A percentile compares a stretch with the other conserved stretches of the same genome.
phyloP scores from a whole-genome alignment of 495 filamentous ascomycete species.

The Usnea hakonensis region DNA sequence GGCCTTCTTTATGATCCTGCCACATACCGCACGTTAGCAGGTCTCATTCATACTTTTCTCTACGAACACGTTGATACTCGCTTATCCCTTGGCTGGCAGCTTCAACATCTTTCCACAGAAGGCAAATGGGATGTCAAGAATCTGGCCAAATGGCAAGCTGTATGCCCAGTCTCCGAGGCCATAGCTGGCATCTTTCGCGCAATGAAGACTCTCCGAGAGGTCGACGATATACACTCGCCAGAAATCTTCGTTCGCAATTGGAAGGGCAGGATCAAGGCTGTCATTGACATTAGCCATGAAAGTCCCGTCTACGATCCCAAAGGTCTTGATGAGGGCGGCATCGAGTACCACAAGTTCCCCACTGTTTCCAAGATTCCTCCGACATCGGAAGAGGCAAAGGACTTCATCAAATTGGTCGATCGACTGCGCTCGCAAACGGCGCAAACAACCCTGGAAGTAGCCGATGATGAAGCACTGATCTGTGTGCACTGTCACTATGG shows the following conservation, averaged over 20 bases:
- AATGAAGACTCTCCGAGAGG: slow-evolving; percentile 81
- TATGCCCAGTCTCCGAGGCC: slow-evolving; percentile 65
- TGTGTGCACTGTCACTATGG: slow-evolving; percentile 96
- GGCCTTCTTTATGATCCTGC: slow-evolving; percentile 74
- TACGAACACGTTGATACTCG: slow-evolving; percentile 64
- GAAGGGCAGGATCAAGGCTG: slow-evolving; percentile 56
- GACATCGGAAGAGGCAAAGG: slow-evolving; percentile 60
- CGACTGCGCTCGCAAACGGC: slow-evolving; percentile 40
- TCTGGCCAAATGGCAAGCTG: slow-evolving; percentile 78
- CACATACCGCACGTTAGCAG: slow-evolving; percentile 66
- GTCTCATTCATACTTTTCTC: slow-evolving; percentile 77
- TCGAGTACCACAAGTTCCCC: slow-evolving; percentile 79
- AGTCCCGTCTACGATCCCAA: slow-evolving; percentile 75
- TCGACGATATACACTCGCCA: slow-evolving; percentile 77
- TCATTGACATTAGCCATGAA: slow-evolving; percentile 85
- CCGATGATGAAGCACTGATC: slow-evolving; percentile 42
- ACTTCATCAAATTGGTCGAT: slow-evolving; percentile 75
- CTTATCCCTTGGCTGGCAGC: slow-evolving; percentile 79
- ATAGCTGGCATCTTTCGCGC: slow-evolving; percentile 72
- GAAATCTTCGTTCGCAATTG: slow-evolving; percentile 63
- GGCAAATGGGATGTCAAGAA: slow-evolving; percentile 99
- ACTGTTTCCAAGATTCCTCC: slow-evolving; percentile 91
- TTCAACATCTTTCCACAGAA: slow-evolving; percentile 73
- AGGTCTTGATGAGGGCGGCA: slow-evolving; percentile 62
- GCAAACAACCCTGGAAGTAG: slow-evolving; percentile 26